phyloP scores from a whole-genome alignment of 768 basidiomycete genomes.

The Suillus placidus region DNA sequence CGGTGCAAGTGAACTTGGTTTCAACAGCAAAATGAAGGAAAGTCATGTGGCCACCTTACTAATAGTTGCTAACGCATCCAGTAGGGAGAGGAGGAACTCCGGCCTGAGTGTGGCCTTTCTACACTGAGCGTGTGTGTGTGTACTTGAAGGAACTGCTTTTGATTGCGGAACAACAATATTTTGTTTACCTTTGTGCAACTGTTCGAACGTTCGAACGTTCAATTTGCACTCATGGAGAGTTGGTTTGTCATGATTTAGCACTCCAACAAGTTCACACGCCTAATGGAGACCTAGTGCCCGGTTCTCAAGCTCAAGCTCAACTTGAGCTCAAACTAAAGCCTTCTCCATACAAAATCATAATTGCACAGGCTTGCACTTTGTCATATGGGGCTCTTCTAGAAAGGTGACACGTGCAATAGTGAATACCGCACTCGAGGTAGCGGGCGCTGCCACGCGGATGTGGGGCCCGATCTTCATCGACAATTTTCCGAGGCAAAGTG shows the following conservation, averaged over 20 bases:
- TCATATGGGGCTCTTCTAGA: not conserved
- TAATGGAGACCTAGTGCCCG: not conserved
- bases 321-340: not conserved
- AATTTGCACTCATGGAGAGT: no score
- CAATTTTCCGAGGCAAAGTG: no score
- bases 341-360: not conserved
- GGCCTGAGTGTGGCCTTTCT: no score
- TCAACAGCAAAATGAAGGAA: not conserved
- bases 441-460: not conserved
- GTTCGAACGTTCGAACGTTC: no score
- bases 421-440: not conserved
- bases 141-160: no score
- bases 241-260: no score
- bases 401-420: not conserved
- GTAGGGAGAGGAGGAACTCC: no score
- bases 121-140: no score
- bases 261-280: not conserved
- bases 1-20: not conserved
- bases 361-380: not conserved
- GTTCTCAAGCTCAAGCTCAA: not conserved
- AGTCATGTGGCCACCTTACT: not conserved
- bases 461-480: not conserved
- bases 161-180: no score
- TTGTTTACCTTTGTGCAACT: no score
- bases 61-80: not conserved